A percentile compares a stretch with the other conserved stretches of the same genome.
These are phyloP conservation scores for Apiospora koreana DNA, from an alignment of 2,329 filamentous ascomycete genomes.

Conservation along the genomic window DNA sequence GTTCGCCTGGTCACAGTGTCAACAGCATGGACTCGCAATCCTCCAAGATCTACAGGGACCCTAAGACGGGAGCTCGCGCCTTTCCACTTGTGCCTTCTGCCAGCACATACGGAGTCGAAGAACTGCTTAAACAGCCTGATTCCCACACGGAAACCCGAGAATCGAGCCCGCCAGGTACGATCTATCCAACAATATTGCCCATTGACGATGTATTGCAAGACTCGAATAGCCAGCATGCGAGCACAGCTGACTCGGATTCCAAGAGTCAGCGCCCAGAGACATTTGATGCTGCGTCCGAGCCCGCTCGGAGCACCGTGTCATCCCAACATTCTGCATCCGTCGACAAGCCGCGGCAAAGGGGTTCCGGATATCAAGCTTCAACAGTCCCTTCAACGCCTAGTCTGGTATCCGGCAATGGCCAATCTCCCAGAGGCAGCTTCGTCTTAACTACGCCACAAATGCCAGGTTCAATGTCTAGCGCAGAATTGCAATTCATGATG, in stretches of 20 bases:
- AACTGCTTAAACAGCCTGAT: conserved; percentile 4
- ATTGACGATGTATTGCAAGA: background rate
- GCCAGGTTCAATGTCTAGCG: conserved; percentile 16
- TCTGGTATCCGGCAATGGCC: conserved; percentile 25
- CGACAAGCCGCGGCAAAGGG: background rate
- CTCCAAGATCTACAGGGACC: background rate
- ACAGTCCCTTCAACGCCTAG: conserved; percentile 31
- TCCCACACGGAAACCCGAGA: background rate
- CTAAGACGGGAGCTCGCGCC: conserved; percentile 24
- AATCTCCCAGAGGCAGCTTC: conserved; percentile 30
- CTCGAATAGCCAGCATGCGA: background rate
- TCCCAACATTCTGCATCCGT: background rate
- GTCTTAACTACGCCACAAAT: conserved; percentile 29
- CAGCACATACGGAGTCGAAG: conserved; percentile 6
- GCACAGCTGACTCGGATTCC: background rate
- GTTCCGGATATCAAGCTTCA: conserved; percentile 11
- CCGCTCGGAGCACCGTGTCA: background rate
- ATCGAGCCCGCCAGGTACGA: background rate
- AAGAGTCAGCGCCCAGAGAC: background rate
- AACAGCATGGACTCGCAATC: background rate
- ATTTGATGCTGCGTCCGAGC: background rate
- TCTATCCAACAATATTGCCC: background rate
- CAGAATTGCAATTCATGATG: conserved; percentile 11
- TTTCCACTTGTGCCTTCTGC: conserved; percentile 25
- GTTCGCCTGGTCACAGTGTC: background rate